These are phyloP conservation scores for Gillenia trifoliata DNA, from an alignment of 306 rosid genomes.

Conservation along the genomic window DNA sequence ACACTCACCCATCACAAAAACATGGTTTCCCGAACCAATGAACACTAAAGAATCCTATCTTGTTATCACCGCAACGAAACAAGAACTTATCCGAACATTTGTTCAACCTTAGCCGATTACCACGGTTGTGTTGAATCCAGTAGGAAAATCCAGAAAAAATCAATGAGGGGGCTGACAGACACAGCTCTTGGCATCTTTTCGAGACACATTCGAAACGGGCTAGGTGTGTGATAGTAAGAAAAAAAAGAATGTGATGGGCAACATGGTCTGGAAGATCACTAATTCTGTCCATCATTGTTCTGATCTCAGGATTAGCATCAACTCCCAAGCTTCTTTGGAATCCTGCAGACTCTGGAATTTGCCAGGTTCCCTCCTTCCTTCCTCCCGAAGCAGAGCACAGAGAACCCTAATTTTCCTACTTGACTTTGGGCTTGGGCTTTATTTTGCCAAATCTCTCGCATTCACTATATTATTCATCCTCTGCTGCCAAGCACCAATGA, in stretches of 20 bases:
- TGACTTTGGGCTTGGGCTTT: too few species aligned
- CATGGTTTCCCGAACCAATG: not conserved
- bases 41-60: not conserved
- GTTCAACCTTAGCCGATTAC: not conserved
- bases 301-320: not conserved
- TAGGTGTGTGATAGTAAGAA: not conserved
- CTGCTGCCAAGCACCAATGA: too few species aligned
- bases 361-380: too few species aligned
- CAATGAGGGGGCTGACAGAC: not conserved
- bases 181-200: not conserved
- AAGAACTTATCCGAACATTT: not conserved
- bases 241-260: not conserved
- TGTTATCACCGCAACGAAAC: not conserved
- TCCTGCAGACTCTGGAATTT: too few species aligned
- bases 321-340: too few species aligned
- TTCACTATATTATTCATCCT: too few species aligned
- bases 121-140: too few species aligned
- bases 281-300: not conserved
- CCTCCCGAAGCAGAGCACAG: too few species aligned
- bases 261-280: not conserved
- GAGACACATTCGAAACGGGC: not conserved
- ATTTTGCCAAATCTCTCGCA: too few species aligned
- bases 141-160: not conserved
- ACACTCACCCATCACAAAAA: not conserved
- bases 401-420: too few species aligned